Percentiles rank a stretch among this genome's conserved stretches.
These are phyloP conservation scores for Hymenochaete sp. DNA, from an alignment of 1,284 basidiomycete genomes.

Conservation along the genomic window DNA sequence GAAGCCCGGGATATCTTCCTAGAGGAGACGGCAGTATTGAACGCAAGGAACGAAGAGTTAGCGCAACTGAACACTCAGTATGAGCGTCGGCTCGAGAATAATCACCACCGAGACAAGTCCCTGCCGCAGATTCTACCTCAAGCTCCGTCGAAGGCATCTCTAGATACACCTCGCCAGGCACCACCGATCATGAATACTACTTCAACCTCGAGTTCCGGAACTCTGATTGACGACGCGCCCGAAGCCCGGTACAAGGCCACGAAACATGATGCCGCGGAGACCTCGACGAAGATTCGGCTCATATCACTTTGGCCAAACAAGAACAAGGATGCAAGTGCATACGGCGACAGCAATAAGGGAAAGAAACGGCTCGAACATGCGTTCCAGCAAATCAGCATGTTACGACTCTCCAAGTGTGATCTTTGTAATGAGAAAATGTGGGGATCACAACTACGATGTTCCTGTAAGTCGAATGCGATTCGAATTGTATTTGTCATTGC, in stretches of 20 bases:
- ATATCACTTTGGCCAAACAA: too few species aligned
- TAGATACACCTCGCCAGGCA: conserved; percentile 8
- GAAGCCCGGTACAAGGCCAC: conserved; percentile 23
- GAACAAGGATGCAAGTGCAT: conserved; percentile 11
- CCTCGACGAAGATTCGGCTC: too few species aligned
- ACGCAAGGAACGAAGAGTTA: conserved; percentile 87
- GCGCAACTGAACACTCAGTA: conserved; percentile 80
- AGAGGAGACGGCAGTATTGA: conserved; percentile 86
- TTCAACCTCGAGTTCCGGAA: conserved; percentile 17
- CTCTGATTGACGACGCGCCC: conserved; percentile 21
- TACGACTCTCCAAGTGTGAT: conserved; percentile 88
- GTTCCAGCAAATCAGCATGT: conserved; percentile 84
- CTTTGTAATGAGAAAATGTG: conserved; percentile 98
- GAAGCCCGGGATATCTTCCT: conserved; percentile 80
- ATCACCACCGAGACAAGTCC: conserved; percentile 11
- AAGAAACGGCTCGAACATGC: conserved; percentile 60
- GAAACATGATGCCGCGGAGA: conserved; percentile 26
- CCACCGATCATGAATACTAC: conserved; percentile 16
- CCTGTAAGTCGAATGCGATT: conserved; percentile 47
- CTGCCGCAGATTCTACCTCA: conserved; percentile 10
- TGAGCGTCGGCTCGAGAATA: conserved; percentile 58
- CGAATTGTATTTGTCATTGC: conserved; percentile 3
- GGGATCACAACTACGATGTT: conserved; percentile 89
- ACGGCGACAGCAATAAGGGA: conserved; percentile 23
- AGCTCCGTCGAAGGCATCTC: conserved; percentile 9